Conservation (phyloP, 345 rosid species). For the Salix caprea region DNA sequence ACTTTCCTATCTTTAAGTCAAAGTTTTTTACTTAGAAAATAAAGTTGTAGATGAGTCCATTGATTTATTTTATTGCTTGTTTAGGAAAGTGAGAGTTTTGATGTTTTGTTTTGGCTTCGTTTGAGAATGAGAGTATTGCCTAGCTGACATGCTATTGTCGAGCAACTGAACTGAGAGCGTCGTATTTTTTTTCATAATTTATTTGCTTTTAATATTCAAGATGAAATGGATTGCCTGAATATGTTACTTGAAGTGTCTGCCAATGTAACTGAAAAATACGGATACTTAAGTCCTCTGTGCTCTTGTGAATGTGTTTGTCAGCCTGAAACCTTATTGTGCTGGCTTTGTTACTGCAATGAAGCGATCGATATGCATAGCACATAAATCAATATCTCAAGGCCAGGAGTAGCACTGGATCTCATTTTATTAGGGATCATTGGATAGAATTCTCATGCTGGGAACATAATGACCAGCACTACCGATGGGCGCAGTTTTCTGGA, state of each 20-base stretch:
- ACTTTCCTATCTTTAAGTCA: neutral
- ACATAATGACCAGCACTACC: constrained; percentile 18
- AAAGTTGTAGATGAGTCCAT: neutral
- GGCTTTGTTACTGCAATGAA: neutral
- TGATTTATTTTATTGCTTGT: neutral
- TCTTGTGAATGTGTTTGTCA: neutral
- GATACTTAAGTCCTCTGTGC: neutral
- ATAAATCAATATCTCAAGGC: neutral
- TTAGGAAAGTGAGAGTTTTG: neutral
- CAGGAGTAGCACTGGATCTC: neutral
- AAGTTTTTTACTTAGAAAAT: neutral
- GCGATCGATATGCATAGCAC: neutral
- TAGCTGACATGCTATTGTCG: neutral
- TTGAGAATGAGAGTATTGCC: neutral
- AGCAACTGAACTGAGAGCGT: neutral
- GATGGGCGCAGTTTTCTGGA: constrained; percentile 18
- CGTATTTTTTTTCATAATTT: neutral
- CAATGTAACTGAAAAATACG: neutral
- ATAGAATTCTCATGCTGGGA: neutral
- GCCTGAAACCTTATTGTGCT: neutral
- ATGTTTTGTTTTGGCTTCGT: neutral
- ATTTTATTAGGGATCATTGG: neutral
- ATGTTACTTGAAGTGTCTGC: neutral
- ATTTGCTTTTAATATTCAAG: neutral
- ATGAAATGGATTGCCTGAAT: neutral